Evolutionary conservation across 2,329 filamentous ascomycete genomes (phyloP), one percentile per base, ranked within the genome.

Genomic region (Epichloe sibirici): DNA sequence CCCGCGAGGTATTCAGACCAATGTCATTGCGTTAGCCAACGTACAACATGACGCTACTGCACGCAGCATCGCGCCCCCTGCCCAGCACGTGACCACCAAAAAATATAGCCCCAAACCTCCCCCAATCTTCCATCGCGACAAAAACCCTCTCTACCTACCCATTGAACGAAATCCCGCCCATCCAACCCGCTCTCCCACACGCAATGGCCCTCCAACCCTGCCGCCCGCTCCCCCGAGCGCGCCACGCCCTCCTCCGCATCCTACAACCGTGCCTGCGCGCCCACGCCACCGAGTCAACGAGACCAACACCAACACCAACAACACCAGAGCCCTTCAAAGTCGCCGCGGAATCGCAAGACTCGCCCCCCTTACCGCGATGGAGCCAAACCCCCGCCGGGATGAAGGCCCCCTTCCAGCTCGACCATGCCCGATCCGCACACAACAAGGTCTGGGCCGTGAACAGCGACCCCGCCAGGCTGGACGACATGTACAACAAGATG

Each of bases 401-500:
- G 75, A 87, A 83, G 69, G 83, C 83, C 4, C 80, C 82, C 1
- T 79, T 88, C 72, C 83, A 70, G 59, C 78, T 75, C 65, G 81
- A 72, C 70, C 76, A 71, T 58, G 75, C 72, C 64, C 81, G 71
- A 69, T 72, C 74, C 62, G 79, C 72, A 51, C 66, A 61, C 56
- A 75, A 70, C 60, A 77, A 74, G 57, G 62, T 66, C 63, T 91
- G 81, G 79, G 65, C 65, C 60, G 83, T 90, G 67, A 97, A 97
- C 69, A 76, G 79, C 21, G 82, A 90, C 63, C 87, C 88, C 9
- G 75, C 73, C 58, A 75, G 76, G 63, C 74, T 98, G 52, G 86
- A 97, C 66, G 74, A 79, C 48, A 86, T 89, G 68, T 95, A 96
- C 68, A 76, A 79, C 58, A 75, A 76, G 51, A 78, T 97, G 59